A percentile compares a stretch with the other conserved stretches of the same genome.
These are phyloP conservation scores for Penicillium sp. DNA, from an alignment of 2,329 filamentous ascomycete species.

Conservation along the genomic window DNA sequence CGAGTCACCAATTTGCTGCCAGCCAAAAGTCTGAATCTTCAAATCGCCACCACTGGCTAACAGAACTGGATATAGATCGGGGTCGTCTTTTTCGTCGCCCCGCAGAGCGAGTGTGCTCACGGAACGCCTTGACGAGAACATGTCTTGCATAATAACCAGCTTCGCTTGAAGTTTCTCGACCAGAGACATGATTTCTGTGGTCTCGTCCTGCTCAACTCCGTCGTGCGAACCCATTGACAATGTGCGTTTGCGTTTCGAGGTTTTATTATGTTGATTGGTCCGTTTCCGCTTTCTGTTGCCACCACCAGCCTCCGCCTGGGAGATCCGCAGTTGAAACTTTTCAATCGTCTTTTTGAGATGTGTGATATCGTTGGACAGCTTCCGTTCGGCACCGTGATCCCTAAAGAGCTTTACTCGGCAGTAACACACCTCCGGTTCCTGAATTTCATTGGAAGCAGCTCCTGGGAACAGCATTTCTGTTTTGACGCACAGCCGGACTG, in stretches of 20 bases:
- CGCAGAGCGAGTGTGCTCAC: conserved; percentile 46
- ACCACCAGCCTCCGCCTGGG: conserved; percentile 67
- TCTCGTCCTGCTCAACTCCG: conserved; percentile 63
- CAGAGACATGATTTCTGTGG: conserved; percentile 42
- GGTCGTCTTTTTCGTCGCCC: conserved; percentile 48
- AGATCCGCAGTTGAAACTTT: conserved; percentile 90
- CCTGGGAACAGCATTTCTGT: conserved; percentile 59
- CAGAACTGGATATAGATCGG: conserved; percentile 45
- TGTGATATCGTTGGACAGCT: conserved; percentile 89
- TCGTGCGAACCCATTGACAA: conserved; percentile 75
- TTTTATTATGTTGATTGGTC: conserved; percentile 50
- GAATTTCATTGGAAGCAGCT: too few relatives aligned
- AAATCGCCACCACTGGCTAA: conserved; percentile 37
- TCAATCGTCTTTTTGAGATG: conserved; percentile 97
- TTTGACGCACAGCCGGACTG: conserved; percentile 88
- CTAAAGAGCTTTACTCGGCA: conserved; percentile 98
- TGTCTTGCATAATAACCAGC: conserved; percentile 46
- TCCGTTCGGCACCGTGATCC: conserved; percentile 92
- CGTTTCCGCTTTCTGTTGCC: conserved; percentile 64
- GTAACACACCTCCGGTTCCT: conserved; percentile 72
- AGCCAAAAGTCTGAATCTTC: conserved; percentile 33
- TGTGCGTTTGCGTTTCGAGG: conserved; percentile 83
- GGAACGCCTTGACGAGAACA: conserved; percentile 48
- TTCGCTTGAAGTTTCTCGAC: conserved; percentile 50
- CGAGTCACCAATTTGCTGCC: conserved; percentile 35